These are phyloP conservation scores for Solanum corneliomulleri DNA, from an alignment of 257 asterid genomes.

Conservation along the genomic window DNA sequence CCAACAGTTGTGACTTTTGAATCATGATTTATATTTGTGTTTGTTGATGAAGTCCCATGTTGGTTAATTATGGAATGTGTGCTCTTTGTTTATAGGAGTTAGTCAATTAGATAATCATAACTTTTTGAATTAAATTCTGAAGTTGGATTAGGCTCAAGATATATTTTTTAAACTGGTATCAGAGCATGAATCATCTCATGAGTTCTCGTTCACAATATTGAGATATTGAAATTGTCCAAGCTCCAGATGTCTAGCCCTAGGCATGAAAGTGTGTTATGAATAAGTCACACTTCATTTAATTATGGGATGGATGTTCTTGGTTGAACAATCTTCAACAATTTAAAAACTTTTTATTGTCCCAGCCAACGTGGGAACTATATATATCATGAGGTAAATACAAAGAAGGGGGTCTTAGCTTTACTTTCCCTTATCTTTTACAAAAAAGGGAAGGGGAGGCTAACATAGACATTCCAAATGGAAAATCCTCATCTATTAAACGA, in stretches of 20 bases:
- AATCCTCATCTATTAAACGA: background rate
- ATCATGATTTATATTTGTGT: too few species aligned
- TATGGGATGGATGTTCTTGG: background rate
- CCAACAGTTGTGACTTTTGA: too few species aligned
- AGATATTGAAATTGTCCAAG: too few species aligned
- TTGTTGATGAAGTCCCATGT: background rate
- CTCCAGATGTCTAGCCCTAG: background rate
- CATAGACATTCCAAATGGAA: background rate
- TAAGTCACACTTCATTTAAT: too few species aligned
- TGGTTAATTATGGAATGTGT: too few species aligned
- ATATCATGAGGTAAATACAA: background rate
- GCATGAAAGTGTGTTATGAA: background rate
- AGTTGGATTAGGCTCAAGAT: background rate
- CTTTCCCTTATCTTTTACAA: background rate
- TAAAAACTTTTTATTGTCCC: background rate
- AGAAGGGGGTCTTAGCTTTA: background rate
- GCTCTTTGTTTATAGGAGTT: background rate
- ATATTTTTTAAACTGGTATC: too few species aligned
- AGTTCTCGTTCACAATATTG: background rate
- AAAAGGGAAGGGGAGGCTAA: background rate
- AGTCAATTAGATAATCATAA: too few species aligned
- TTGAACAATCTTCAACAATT: background rate
- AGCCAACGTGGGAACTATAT: background rate
- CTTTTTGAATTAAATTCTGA: background rate
- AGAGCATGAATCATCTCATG: background rate